Percentiles rank a stretch among this genome's conserved stretches.
Evolutionary conservation across 164 flowering plant genomes (phyloP).

Genomic region (Malania oleifera): DNA sequence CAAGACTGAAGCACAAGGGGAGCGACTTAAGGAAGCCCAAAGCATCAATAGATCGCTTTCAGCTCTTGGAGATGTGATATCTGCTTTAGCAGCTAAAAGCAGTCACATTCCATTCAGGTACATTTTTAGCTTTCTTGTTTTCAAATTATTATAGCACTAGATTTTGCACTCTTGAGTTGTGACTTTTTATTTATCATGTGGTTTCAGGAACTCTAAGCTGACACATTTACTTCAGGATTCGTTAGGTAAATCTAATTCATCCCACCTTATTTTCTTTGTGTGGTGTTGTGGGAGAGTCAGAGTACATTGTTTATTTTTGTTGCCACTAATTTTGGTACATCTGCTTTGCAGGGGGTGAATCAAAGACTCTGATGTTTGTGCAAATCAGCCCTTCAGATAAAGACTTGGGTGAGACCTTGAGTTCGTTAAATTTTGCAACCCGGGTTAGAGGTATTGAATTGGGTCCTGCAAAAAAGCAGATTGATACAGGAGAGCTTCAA

Average conservation of each 20-base stretch:
- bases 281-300: neutral
- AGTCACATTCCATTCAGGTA: conserved; percentile 87
- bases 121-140: neutral
- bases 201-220: conserved; percentile 79
- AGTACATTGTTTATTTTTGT: neutral
- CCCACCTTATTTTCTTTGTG: neutral
- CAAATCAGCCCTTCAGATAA: conserved; percentile 87
- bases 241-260: conserved; percentile 37
- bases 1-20: conserved; percentile 85
- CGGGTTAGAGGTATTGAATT: conserved; percentile 83
- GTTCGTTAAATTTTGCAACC: conserved; percentile 84
- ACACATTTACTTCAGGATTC: conserved; percentile 93
- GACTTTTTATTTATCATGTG: neutral
- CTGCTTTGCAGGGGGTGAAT: conserved; percentile 66
- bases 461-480: conserved; percentile 76
- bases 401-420: conserved; percentile 75
- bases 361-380: conserved; percentile 86
- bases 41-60: conserved; percentile 83
- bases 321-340: neutral
- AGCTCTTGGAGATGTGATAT: conserved; percentile 89
- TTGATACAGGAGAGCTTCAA: conserved; percentile 70
- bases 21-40: conserved; percentile 88
- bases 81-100: conserved; percentile 78
- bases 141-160: neutral
- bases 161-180: neutral